Conservation (phyloP, 2,329 filamentous ascomycete species). For the Nemania abortiva region DNA sequence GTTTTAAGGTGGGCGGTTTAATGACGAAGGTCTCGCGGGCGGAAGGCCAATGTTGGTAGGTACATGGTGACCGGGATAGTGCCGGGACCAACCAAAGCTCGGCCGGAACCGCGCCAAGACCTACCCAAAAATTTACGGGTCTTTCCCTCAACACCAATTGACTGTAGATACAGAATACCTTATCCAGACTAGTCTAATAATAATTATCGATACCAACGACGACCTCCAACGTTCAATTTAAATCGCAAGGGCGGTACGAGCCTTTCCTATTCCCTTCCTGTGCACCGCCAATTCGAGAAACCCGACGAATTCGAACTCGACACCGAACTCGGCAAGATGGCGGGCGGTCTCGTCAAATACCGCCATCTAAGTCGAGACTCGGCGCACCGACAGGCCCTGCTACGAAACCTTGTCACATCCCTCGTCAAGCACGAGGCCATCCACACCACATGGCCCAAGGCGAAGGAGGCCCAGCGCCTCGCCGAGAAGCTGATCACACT, state of each 20-base stretch:
- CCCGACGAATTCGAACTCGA: conserved; percentile 24
- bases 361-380: conserved; percentile 88
- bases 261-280: background rate
- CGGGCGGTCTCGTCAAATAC: conserved; percentile 87
- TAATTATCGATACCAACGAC: conserved; percentile 23
- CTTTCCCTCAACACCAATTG: background rate
- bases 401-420: conserved; percentile 95
- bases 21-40: conserved; percentile 46
- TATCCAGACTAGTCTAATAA: background rate
- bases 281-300: conserved; percentile 2
- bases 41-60: background rate
- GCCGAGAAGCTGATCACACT: conserved; percentile 95
- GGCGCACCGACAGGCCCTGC: conserved; percentile 88
- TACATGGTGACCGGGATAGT: background rate
- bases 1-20: conserved; percentile 11
- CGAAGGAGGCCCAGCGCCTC: conserved; percentile 93
- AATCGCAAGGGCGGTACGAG: background rate
- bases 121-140: conserved; percentile 23
- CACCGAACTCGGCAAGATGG: conserved; percentile 70
- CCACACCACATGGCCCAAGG: conserved; percentile 94
- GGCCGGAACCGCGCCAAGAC: conserved; percentile 31
- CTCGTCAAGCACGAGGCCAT: conserved; percentile 95
- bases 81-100: conserved; percentile 18
- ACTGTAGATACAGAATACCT: background rate
- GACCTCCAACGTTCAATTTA: background rate